Evolutionary conservation across 495 filamentous ascomycete genomes (phyloP).

Genomic region (Aspergillus sclerotioniger): DNA sequence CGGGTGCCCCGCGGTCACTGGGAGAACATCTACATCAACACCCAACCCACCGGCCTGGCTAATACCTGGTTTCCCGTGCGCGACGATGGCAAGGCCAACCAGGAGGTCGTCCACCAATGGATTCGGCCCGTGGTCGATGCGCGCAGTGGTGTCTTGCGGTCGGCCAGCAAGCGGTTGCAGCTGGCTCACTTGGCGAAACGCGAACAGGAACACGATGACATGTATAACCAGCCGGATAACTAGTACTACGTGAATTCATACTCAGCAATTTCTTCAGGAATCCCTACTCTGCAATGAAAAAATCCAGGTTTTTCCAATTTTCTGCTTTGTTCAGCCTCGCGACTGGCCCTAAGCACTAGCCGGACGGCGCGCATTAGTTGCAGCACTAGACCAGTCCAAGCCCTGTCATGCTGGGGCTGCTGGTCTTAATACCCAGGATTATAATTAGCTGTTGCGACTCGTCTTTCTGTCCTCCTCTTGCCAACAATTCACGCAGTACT

Average conservation of each 20-base stretch:
- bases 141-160: constrained; percentile 19
- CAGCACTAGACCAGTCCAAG: too few relatives aligned
- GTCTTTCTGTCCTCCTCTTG: too few relatives aligned
- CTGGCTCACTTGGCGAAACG: neutral
- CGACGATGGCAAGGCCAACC: neutral
- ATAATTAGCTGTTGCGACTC: too few relatives aligned
- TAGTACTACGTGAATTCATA: neutral
- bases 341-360: too few relatives aligned
- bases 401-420: too few relatives aligned
- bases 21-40: constrained; percentile 47
- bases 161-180: neutral
- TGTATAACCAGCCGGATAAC: neutral
- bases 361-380: too few relatives aligned
- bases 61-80: constrained; percentile 11
- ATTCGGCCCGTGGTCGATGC: constrained; percentile 56
- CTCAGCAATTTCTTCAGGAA: too few relatives aligned
- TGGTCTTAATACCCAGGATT: too few relatives aligned
- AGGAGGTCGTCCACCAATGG: constrained; percentile 29
- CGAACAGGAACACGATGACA: neutral
- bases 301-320: too few relatives aligned
- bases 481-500: too few relatives aligned
- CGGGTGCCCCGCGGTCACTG: constrained; percentile 33
- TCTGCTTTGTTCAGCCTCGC: too few relatives aligned
- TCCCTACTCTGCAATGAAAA: too few relatives aligned
- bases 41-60: constrained; percentile 25